phyloP scores from a whole-genome alignment of 1,284 basidiomycete genomes.

The Cutaneotrichosporon mucoides region DNA sequence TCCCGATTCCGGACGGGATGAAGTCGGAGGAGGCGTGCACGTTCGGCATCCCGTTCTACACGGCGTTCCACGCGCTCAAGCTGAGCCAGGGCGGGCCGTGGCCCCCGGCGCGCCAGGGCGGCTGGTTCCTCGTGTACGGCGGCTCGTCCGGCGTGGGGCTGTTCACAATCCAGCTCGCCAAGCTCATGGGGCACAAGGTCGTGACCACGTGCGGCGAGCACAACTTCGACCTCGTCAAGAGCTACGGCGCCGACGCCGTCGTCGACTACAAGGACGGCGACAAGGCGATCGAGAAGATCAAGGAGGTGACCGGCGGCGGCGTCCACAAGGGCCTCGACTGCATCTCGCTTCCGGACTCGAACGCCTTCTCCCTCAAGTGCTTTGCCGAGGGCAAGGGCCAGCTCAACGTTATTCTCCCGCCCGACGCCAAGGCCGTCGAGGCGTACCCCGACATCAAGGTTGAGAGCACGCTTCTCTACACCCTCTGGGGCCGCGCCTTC shows the following conservation, averaged over 20 bases:
- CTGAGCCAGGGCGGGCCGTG: constrained; percentile 9
- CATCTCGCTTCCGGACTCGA: constrained; percentile 32
- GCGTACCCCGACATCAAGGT: constrained; percentile 26
- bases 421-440: constrained; percentile 18
- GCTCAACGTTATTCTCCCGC: constrained; percentile 31
- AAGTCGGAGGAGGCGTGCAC: constrained; percentile 50
- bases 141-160: constrained; percentile 52
- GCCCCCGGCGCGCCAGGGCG: constrained; percentile 14
- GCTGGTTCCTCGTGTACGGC: constrained; percentile 50
- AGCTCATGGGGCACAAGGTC: constrained; percentile 51
- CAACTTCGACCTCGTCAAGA: constrained; percentile 49
- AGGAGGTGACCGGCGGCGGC: constrained; percentile 33
- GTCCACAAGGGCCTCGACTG: constrained; percentile 34
- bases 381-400: constrained; percentile 28
- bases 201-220: constrained; percentile 49
- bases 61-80: constrained; percentile 20
- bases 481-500: constrained; percentile 35
- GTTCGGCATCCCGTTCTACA: constrained; percentile 43
- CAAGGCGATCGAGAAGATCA: constrained; percentile 24
- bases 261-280: constrained; percentile 31
- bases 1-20: constrained; percentile 24
- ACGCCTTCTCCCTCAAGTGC: constrained; percentile 26
- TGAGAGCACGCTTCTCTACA: constrained; percentile 36
- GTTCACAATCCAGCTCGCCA: constrained; percentile 52
- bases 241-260: constrained; percentile 51